These are phyloP conservation scores for Neonectria magnoliae DNA, from an alignment of 2,329 filamentous ascomycete genomes.

Conservation along the genomic window DNA sequence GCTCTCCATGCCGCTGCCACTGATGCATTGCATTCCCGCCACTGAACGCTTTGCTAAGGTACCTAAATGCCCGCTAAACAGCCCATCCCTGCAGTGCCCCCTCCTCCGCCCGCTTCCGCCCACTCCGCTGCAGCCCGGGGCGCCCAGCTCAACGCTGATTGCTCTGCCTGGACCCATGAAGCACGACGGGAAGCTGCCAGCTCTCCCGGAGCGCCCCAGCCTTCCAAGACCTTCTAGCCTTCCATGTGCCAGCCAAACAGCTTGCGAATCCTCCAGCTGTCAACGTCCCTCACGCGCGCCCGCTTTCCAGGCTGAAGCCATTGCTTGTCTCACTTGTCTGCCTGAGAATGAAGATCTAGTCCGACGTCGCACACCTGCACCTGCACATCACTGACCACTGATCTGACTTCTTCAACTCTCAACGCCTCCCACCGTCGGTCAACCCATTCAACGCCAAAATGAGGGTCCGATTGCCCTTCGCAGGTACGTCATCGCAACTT, in stretches of 20 bases:
- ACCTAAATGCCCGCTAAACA: background rate
- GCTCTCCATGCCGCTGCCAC: conserved; percentile 1
- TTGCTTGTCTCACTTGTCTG: conserved; percentile 12
- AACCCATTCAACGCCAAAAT: conserved; percentile 56
- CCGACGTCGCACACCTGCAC: background rate
- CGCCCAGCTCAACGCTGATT: conserved; percentile 5
- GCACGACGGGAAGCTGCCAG: background rate
- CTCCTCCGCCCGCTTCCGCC: conserved; percentile 19
- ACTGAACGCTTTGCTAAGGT: background rate
- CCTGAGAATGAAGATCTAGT: conserved; percentile 3
- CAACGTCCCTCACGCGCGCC: background rate
- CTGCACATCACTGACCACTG: background rate
- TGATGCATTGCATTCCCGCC: conserved; percentile 15
- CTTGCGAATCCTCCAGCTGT: conserved; percentile 2
- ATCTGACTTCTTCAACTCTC: background rate
- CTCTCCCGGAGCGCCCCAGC: conserved; percentile 16
- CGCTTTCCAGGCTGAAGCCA: background rate
- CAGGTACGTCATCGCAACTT: conserved; percentile 67
- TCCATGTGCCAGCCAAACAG: conserved; percentile 2
- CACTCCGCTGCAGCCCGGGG: conserved; percentile 6
- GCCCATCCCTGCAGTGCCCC: conserved; percentile 18
- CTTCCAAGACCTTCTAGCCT: conserved; percentile 8
- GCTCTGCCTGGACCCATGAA: background rate
- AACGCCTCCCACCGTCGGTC: background rate
- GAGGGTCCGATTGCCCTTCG: conserved; percentile 89